Evolutionary conservation across 768 basidiomycete species (phyloP), one percentile per base, ranked within the genome.

Genomic region (Phanerochaete carnosa): DNA sequence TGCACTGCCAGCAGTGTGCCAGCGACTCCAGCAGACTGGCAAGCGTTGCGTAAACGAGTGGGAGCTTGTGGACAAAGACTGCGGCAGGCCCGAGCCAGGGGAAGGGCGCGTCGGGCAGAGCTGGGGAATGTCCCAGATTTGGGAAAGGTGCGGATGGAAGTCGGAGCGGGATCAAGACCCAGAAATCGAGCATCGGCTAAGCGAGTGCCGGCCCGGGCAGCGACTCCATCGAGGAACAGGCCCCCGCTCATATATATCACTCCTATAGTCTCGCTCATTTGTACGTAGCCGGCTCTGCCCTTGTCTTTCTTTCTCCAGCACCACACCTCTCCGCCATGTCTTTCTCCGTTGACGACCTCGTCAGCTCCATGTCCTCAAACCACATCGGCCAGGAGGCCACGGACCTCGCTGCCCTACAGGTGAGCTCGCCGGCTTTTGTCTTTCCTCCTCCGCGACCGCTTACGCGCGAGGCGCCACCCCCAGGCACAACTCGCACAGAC

Each of bases 381-480:
- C 80, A 82, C 75, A 80, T 82, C 68, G 80, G 80, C 61, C 82
- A 82, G 64, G 80, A 82, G 65, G 79, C 80, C n/a, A 73, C 76
- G 15, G 82, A 82, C 71, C 73, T 82, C 61, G 78, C 78, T 50
- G 69, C 75, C 26, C 74, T 82, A 15, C 79, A 82, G 75, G 80
- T 82, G 65, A 26, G 61, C 55, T 15, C 60, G 60, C 57, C 65
- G 61, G 60, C 63, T 66, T 61, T 43, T 43, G 23, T 65, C 45
- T 43, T 46, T 46, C 65, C 45, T 57, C 62, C 66, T 68, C 68
- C 66, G 64, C 56, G 23, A 50, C n/a, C 28, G n/a, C 54, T 39
- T 32, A 51, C 55, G 19, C 51, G 29, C 25, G 5, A 19, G 33
- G 19, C 23, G 13, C 37, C 57, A 28, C 15, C 51, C 28, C 25